Evolutionary conservation across 2,329 filamentous ascomycete species (phyloP).

Genomic region (Didymella keratinophila): DNA sequence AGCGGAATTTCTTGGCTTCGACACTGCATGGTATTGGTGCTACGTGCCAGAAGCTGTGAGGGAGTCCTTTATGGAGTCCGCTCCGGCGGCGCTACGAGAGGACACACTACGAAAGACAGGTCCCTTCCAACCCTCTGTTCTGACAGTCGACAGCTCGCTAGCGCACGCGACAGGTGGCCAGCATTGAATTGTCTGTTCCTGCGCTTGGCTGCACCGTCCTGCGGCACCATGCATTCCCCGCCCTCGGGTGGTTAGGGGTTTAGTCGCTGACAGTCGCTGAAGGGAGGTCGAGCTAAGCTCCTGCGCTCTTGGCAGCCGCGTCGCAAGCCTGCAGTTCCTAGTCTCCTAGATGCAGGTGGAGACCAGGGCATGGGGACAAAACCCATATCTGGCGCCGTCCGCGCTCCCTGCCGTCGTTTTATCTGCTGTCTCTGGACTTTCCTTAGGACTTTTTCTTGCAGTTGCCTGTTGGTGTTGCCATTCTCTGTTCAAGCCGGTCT

Average conservation of each 20-base stretch:
- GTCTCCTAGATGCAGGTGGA: slow-evolving; percentile 17
- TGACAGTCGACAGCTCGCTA: background rate
- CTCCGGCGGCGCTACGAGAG: background rate
- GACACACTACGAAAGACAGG: no score
- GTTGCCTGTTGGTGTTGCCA: background rate
- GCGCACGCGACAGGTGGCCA: slow-evolving; percentile 12
- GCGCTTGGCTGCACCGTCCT: background rate
- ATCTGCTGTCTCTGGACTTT: slow-evolving; percentile 3
- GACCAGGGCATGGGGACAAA: slow-evolving; percentile 8
- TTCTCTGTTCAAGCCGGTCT: background rate
- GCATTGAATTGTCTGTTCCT: background rate
- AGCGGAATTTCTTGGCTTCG: slow-evolving; percentile 22
- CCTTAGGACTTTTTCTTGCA: background rate
- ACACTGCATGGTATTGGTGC: slow-evolving; percentile 20
- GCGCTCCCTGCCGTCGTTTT: slow-evolving; percentile 3
- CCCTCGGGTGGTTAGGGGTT: slow-evolving; percentile 1
- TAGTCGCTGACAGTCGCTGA: slow-evolving; percentile 5
- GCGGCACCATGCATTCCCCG: slow-evolving; percentile 20
- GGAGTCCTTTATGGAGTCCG: no score
- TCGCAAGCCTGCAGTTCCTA: slow-evolving; percentile 18
- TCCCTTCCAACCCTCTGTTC: no score
- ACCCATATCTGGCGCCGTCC: slow-evolving; percentile 20
- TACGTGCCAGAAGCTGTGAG: slow-evolving; percentile 20
- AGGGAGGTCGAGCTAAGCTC: slow-evolving; percentile 24
- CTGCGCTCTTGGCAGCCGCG: slow-evolving; percentile 16